Conservation (phyloP, 176 grass and related monocot genomes). For the Neostapfia colusana region DNA sequence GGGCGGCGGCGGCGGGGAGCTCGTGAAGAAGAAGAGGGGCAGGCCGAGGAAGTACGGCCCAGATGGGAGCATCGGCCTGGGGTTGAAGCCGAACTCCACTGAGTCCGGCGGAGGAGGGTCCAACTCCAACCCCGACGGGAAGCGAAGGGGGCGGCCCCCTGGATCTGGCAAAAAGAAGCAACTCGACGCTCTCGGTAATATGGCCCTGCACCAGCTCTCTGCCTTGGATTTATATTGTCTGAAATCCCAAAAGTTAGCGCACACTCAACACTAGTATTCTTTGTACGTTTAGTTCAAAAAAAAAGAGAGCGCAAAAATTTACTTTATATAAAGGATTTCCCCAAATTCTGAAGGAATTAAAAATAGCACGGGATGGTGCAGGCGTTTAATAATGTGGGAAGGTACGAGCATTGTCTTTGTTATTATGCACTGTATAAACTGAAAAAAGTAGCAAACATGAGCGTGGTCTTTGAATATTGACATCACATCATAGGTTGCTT, state of each 20-base stretch:
- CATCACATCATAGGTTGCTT: not conserved
- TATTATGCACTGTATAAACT: constrained; percentile 14
- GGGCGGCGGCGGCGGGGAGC: constrained; percentile 56
- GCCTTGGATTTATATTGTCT: constrained; percentile 1
- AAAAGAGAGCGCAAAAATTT: not conserved
- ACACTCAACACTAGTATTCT: not conserved
- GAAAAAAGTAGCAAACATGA: constrained; percentile 15
- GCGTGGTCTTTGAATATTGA: constrained; percentile 37
- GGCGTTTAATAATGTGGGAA: constrained; percentile 35
- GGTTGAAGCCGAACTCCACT: constrained; percentile 14
- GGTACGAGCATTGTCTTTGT: constrained; percentile 27
- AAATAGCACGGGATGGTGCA: constrained; percentile 4
- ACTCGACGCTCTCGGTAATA: constrained; percentile 86
- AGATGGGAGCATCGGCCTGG: constrained; percentile 64
- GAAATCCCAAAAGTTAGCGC: not conserved
- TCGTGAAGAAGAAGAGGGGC: constrained; percentile 89
- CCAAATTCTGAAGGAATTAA: constrained; percentile 21
- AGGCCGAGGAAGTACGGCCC: constrained; percentile 92
- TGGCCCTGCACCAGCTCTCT: constrained; percentile 18
- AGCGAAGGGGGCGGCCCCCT: constrained; percentile 64
- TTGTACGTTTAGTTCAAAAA: not conserved
- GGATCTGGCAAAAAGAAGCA: constrained; percentile 93
- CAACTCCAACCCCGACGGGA: constrained; percentile 62
- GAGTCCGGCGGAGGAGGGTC: constrained; percentile 51
- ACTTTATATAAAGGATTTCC: constrained; percentile 22